These are phyloP conservation scores for Coemansia sp. DNA, from an alignment of 192 early-diverging fungal genomes.

Conservation along the genomic window DNA sequence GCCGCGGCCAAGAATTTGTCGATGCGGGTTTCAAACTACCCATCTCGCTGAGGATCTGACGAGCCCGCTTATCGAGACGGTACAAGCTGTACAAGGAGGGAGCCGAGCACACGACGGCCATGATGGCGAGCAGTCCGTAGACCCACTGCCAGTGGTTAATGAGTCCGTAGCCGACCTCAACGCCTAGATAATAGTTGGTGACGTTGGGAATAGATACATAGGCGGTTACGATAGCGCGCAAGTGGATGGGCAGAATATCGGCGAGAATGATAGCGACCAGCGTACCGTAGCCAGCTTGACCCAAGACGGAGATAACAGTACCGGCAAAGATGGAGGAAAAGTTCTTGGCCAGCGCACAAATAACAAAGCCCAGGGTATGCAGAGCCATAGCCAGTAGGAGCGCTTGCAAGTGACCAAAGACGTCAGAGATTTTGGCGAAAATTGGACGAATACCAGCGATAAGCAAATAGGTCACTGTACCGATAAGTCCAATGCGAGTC, in stretches of 20 bases:
- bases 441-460: conserved; percentile 41
- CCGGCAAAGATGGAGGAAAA: conserved; percentile 46
- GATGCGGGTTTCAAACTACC: background rate
- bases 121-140: conserved; percentile 40
- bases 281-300: conserved; percentile 44
- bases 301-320: conserved; percentile 45
- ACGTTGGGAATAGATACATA: conserved; percentile 44
- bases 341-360: conserved; percentile 32
- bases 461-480: conserved; percentile 39
- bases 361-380: conserved; percentile 36
- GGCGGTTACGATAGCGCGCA: conserved; percentile 34
- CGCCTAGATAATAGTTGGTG: conserved; percentile 51
- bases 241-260: conserved; percentile 45
- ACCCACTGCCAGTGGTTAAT: conserved; percentile 47
- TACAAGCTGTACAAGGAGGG: conserved; percentile 28
- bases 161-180: conserved; percentile 38
- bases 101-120: conserved; percentile 40
- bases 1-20: background rate
- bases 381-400: conserved; percentile 23
- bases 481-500: conserved; percentile 28
- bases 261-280: conserved; percentile 47
- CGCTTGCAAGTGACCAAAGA: conserved; percentile 40
- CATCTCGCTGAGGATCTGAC: conserved; percentile 17
- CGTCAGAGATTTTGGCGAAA: conserved; percentile 42
- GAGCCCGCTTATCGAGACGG: conserved; percentile 31